Evolutionary conservation across 495 filamentous ascomycete genomes (phyloP).

Genomic region (Penicillium antarcticum): DNA sequence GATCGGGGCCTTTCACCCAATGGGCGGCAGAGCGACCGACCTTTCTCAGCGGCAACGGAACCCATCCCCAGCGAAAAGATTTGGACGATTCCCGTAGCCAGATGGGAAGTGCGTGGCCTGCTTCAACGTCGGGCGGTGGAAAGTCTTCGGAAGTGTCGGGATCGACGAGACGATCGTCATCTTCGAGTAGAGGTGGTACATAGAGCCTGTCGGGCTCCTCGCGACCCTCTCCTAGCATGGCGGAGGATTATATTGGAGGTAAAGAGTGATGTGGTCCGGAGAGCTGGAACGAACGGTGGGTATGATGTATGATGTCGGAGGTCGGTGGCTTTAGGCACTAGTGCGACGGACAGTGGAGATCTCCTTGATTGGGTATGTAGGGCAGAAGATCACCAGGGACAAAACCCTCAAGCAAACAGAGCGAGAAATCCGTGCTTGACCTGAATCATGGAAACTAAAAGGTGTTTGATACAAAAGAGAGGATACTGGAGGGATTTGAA

Average conservation of each 20-base stretch:
- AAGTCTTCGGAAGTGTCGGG: constrained; percentile 40
- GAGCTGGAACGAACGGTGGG: constrained; percentile 10
- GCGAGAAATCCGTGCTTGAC: background rate
- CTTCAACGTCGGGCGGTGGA: constrained; percentile 35
- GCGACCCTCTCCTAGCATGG: constrained; percentile 36
- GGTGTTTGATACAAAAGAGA: constrained; percentile 2
- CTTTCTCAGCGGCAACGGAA: constrained; percentile 48
- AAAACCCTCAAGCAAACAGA: constrained; percentile 1
- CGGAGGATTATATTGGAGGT: constrained; percentile 2
- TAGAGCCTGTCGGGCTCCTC: constrained; percentile 35
- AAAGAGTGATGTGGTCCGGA: constrained; percentile 1
- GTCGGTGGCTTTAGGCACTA: constrained; percentile 20
- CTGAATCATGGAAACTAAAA: background rate
- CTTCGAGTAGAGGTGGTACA: constrained; percentile 32
- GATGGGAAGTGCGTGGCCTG: constrained; percentile 39
- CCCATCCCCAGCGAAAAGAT: constrained; percentile 52
- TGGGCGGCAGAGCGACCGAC: constrained; percentile 44
- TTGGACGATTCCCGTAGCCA: constrained; percentile 54
- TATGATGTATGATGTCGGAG: constrained; percentile 21
- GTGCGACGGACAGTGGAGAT: constrained; percentile 15
- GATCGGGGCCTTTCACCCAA: constrained; percentile 73
- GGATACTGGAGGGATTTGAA: constrained; percentile 10
- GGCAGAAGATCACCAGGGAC: constrained; percentile 17
- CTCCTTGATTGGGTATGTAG: constrained; percentile 14
- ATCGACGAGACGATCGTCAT: constrained; percentile 37